These are phyloP conservation scores for Salvia miltiorrhiza DNA, from an alignment of 257 asterid genomes.

Conservation along the genomic window DNA sequence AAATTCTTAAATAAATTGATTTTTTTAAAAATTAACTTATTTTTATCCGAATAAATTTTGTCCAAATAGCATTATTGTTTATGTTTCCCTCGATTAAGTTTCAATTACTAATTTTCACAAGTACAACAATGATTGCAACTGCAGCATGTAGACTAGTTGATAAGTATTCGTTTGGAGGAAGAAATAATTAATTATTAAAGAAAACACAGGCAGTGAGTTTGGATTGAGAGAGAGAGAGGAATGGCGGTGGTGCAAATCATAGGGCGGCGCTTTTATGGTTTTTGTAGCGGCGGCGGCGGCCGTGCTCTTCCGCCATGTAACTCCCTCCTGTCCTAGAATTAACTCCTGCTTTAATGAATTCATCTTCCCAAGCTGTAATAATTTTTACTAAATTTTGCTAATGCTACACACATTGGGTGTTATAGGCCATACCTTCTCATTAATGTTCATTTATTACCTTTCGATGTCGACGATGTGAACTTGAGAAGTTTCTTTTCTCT, in stretches of 20 bases:
- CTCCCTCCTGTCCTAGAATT: slow-evolving; percentile 2
- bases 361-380: background rate
- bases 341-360: background rate
- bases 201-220: background rate
- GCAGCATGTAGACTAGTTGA: slow-evolving; percentile 7
- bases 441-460: background rate
- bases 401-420: background rate
- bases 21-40: too few species aligned
- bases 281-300: slow-evolving; percentile 17
- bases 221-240: background rate
- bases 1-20: too few species aligned
- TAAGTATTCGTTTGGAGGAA: background rate
- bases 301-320: background rate
- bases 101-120: background rate
- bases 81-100: too few species aligned
- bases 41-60: too few species aligned
- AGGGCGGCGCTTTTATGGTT: slow-evolving; percentile 31
- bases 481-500: background rate
- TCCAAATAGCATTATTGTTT: too few species aligned
- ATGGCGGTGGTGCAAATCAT: background rate
- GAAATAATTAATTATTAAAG: too few species aligned
- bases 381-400: background rate
- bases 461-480: background rate
- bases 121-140: slow-evolving; percentile 25
- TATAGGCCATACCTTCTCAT: background rate